Conservation (phyloP, 305 asterid species). For the Solanum hybrid region DNA sequence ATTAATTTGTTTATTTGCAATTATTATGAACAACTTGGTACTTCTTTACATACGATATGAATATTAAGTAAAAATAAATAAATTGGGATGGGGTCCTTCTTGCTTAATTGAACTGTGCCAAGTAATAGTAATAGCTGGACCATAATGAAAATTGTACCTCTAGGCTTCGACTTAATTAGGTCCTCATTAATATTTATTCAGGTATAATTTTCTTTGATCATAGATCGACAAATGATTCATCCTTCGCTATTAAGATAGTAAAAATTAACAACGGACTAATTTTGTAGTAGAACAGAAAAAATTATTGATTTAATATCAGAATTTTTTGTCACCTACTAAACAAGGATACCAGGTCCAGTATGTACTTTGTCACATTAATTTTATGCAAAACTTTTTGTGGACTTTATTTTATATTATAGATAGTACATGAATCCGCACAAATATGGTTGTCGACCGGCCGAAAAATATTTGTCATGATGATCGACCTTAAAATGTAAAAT, state of each 20-base stretch:
- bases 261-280: neutral
- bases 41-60: neutral
- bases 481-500: neutral
- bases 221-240: neutral
- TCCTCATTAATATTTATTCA: neutral
- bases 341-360: neutral
- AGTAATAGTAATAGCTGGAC: neutral
- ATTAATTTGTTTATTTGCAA: neutral
- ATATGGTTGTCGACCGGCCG: neutral
- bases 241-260: neutral
- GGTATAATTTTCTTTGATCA: neutral
- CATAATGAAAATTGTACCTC: slow-evolving; percentile 4
- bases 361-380: neutral
- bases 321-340: neutral
- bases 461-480: neutral
- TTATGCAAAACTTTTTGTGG: neutral
- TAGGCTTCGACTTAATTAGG: neutral
- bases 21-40: neutral
- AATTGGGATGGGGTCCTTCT: neutral
- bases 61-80: neutral
- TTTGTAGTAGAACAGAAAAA: neutral
- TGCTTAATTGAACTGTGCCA: neutral
- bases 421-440: neutral
- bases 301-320: neutral
- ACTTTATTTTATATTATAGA: neutral